Conservation (phyloP, 139 green algal genomes). For the Desmodesmus armatus region DNA sequence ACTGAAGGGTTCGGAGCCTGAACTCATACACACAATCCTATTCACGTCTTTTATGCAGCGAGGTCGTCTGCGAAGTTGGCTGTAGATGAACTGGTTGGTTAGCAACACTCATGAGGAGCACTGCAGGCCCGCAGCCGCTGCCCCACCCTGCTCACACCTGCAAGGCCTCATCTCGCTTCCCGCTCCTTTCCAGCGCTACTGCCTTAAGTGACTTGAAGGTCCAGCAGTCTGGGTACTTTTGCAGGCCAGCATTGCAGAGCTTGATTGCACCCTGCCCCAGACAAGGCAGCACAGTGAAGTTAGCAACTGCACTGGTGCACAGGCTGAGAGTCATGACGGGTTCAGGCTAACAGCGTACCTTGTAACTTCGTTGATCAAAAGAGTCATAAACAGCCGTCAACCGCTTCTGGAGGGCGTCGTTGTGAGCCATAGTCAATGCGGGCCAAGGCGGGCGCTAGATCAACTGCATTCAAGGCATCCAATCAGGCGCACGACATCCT, state of each 20-base stretch:
- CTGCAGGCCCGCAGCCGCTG: too few relatives aligned
- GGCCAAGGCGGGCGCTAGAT: background rate
- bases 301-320: background rate
- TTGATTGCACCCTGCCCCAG: conserved; percentile 74
- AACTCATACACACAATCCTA: too few relatives aligned
- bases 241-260: conserved; percentile 65
- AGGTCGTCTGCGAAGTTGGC: too few relatives aligned
- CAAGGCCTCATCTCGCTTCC: conserved; percentile 63
- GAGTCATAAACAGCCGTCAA: conserved; percentile 83
- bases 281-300: background rate
- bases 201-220: conserved; percentile 72
- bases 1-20: too few relatives aligned
- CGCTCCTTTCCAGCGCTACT: conserved; percentile 62
- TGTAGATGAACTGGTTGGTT: too few relatives aligned
- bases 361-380: conserved; percentile 78
- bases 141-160: too few relatives aligned
- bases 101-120: too few relatives aligned
- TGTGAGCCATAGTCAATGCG: background rate
- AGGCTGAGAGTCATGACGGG: background rate
- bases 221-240: conserved; percentile 72
- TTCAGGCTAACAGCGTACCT: conserved; percentile 56
- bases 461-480: too few relatives aligned
- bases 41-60: too few relatives aligned
- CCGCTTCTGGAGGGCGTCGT: conserved; percentile 71
- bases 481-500: too few relatives aligned